Evolutionary conservation across 2,329 filamentous ascomycete genomes (phyloP), one percentile per base, ranked within the genome.

Genomic region (Chrysoporthe austroafricana): DNA sequence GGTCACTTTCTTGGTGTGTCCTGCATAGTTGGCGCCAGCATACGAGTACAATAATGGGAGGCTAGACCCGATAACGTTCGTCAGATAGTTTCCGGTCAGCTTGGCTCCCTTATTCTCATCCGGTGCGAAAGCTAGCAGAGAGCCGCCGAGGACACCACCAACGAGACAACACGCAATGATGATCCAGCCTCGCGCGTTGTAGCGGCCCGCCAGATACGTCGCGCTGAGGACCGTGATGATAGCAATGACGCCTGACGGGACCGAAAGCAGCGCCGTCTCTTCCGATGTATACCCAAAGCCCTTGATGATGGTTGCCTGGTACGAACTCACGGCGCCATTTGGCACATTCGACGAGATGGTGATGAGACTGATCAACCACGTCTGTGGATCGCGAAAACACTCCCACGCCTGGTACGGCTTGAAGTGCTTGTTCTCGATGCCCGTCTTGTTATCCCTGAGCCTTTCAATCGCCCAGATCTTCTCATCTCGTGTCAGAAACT

Each of bases 391-490:
- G 11, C 46, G 62, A 39, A 70, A 46, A 52, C 69, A 70, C 58
- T 70, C 66, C 63, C 34, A 64, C 50, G 89, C 78, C 73, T 92
- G 89, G 64, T 90, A 86, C 73, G 82, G 75, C 73, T 90, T 90
- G 77, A 87, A 90, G 70, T 91, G 86, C 77, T 89, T 89, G 72
- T 91, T 91, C 4, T 88, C 88, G 26, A 91, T 88, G 4, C 89
- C 89, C 73, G 91, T 88, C 69, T 89, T 84, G 70, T 91, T 91
- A 43, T 84, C 77, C 0, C 88, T 79, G 54, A 91, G 87, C 7
- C 89, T 82, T 18, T 74, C 74, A 34, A 76, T 62, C n/a, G 68
- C 69, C 56, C 70, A 70, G 43, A 70, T 63, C 66, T 66, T 70
- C 59, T 70, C 69, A 32, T 69, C 50, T 11, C 39, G 64, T 13